Percentiles rank a stretch among this genome's conserved stretches.
phyloP scores from a whole-genome alignment of 2,329 filamentous ascomycete species.

The Arthrobotrys musiformis region DNA sequence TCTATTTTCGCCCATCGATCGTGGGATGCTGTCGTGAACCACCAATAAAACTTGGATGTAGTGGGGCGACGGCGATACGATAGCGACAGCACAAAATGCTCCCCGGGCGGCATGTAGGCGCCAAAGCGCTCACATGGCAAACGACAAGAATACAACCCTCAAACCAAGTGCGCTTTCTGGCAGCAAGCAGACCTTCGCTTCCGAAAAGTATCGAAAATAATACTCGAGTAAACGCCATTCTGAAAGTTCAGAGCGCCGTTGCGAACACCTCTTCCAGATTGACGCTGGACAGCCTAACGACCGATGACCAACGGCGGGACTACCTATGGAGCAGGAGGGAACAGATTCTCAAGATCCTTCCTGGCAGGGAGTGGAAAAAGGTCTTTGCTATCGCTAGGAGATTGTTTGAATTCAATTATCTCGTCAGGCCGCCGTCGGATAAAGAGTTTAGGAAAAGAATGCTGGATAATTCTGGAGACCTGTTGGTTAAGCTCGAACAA shows the following conservation, averaged over 20 bases:
- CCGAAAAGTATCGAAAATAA: neutral
- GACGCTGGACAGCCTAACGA: neutral
- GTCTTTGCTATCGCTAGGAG: slow-evolving; percentile 25
- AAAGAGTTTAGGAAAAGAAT: slow-evolving; percentile 9
- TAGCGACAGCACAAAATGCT: neutral
- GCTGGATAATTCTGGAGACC: neutral
- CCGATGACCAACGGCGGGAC: slow-evolving; percentile 13
- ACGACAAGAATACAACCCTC: neutral
- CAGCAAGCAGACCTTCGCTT: neutral
- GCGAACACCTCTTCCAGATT: neutral
- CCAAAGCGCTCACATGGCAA: neutral
- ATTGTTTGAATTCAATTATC: slow-evolving; percentile 19
- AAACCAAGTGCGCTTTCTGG: neutral
- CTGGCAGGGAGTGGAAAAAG: slow-evolving; percentile 8
- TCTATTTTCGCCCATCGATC: neutral
- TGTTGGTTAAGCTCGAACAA: slow-evolving; percentile 2
- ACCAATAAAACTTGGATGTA: too few relatives aligned
- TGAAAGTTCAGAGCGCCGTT: slow-evolving; percentile 29
- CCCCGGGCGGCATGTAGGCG: neutral
- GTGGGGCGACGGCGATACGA: neutral
- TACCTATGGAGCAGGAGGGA: slow-evolving; percentile 28
- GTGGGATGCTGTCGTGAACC: neutral
- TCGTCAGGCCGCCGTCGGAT: neutral
- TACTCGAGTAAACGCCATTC: slow-evolving; percentile 2
- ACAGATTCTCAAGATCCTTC: slow-evolving; percentile 4